Evolutionary conservation across 2,329 filamentous ascomycete species (phyloP), one percentile per base, ranked within the genome.

Genomic region (Lasiodiplodia sp.): DNA sequence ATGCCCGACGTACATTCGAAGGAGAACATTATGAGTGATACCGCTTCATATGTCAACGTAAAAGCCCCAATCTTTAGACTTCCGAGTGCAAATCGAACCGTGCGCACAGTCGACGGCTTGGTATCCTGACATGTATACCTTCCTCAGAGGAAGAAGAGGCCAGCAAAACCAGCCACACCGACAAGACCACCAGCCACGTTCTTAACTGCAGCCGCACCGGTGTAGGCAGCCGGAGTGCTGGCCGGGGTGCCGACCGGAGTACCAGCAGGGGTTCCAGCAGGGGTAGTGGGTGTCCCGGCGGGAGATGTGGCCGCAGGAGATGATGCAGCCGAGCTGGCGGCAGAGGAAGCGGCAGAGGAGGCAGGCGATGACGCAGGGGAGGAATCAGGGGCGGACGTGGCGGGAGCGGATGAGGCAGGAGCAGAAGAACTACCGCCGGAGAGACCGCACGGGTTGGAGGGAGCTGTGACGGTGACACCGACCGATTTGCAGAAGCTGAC

Each of bases 131-230:
- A 21, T 21, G n/a, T 11, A 1, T n/a, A n/a, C 18, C 18, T 47
- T 21, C 5, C 44, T 47, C 40, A 67, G 14, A 67, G 28, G 23
- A 49, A 28, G 21, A 67, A 55, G 14, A 67, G 47, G n/a, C 68
- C 68, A 28, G 75, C 70, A 2, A 71, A 38, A 72, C 73, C 77
- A 38, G 75, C 76, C 47, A 79, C 68, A 56, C 74, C 76, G 68
- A 75, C 73, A 65, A 76, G 18, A 68, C 71, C 72, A 56, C 69
- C 70, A 53, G 70, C 66, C 60, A 75, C 66, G 60, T 72, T 69
- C n/a, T 72, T 55, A 6, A 47, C 25, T 23, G 71, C 68, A 34
- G 75, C 77, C 53, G 74, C 77, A 58, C 77, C 77, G 44, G 76
- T 78, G 75, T 75, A 78, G 7, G 44, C 28, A 51, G 56, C 55